Percentiles rank a stretch among this genome's conserved stretches.
phyloP scores from a whole-genome alignment of 2,329 filamentous ascomycete species.

The Rutstroemia sp. region DNA sequence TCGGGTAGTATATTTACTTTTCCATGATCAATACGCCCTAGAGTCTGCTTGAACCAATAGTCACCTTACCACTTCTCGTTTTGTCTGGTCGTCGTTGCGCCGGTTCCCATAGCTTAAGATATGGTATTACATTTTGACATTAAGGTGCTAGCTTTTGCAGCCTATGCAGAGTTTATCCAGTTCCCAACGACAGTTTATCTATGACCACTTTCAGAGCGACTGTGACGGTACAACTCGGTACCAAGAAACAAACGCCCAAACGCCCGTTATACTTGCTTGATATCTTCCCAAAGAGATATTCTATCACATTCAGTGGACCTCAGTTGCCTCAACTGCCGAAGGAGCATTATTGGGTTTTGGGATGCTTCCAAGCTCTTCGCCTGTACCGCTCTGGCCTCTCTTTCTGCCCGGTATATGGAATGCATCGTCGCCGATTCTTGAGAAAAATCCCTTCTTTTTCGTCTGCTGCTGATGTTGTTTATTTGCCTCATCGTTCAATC shows the following conservation, averaged over 20 bases:
- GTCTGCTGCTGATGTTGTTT: constrained; percentile 32
- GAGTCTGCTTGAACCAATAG: background rate
- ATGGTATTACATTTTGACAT: constrained; percentile 9
- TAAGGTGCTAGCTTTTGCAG: constrained; percentile 13
- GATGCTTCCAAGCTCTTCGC: constrained; percentile 64
- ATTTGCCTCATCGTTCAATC: constrained; percentile 66
- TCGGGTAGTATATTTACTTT: too few relatives aligned
- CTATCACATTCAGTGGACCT: constrained; percentile 26
- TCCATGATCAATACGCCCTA: too few relatives aligned
- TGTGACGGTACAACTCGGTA: constrained; percentile 9
- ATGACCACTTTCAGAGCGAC: constrained; percentile 9
- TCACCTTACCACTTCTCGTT: background rate
- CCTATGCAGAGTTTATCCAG: constrained; percentile 1
- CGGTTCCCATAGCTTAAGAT: background rate
- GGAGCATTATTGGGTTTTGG: constrained; percentile 17
- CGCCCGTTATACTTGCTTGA: constrained; percentile 1
- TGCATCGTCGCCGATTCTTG: constrained; percentile 61
- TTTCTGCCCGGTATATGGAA: constrained; percentile 67
- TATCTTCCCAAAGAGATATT: background rate
- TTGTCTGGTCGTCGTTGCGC: background rate
- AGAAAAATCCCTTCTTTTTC: constrained; percentile 72
- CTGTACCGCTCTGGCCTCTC: constrained; percentile 61
- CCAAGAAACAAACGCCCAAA: constrained; percentile 1
- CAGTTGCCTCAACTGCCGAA: constrained; percentile 17
- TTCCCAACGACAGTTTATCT: constrained; percentile 1